Evolutionary conservation across 2,329 filamentous ascomycete species (phyloP).

Genomic region (Diaporthe destruens): DNA sequence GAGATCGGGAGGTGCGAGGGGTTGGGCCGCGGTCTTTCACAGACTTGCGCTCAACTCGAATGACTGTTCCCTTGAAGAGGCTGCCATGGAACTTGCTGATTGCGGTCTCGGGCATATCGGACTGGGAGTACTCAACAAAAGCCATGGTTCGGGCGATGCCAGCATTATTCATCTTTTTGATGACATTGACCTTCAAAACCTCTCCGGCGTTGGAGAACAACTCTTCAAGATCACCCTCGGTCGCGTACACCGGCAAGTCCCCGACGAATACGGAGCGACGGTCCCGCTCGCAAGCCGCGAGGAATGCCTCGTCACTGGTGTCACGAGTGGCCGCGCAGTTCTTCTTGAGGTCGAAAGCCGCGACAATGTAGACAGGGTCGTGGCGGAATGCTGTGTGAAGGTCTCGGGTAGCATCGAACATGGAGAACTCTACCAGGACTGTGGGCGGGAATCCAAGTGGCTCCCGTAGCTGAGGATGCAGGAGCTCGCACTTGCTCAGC

Average conservation of each 20-base stretch:
- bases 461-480: conserved; percentile 52
- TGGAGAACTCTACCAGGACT: conserved; percentile 62
- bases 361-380: conserved; percentile 49
- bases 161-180: conserved; percentile 46
- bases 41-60: conserved; percentile 41
- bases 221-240: conserved; percentile 45
- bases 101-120: conserved; percentile 43
- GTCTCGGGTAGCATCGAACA: conserved; percentile 65
- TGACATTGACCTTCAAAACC: conserved; percentile 48
- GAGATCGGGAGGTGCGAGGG: conserved; percentile 32
- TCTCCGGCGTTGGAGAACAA: conserved; percentile 47
- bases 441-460: conserved; percentile 53
- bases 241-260: conserved; percentile 46
- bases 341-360: conserved; percentile 52
- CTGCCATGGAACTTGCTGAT: conserved; percentile 36
- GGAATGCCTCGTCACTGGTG: conserved; percentile 49
- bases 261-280: conserved; percentile 53
- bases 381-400: conserved; percentile 56
- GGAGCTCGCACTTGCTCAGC: conserved; percentile 54
- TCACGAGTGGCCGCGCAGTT: conserved; percentile 42
- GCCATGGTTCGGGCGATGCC: conserved; percentile 47
- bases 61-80: conserved; percentile 31
- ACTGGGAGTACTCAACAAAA: conserved; percentile 46
- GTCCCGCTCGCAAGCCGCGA: conserved; percentile 51
- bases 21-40: conserved; percentile 38